Percentiles rank a stretch among this genome's conserved stretches.
These are phyloP conservation scores for Daldinia sp. DNA, from an alignment of 2,329 filamentous ascomycete species.

Conservation along the genomic window DNA sequence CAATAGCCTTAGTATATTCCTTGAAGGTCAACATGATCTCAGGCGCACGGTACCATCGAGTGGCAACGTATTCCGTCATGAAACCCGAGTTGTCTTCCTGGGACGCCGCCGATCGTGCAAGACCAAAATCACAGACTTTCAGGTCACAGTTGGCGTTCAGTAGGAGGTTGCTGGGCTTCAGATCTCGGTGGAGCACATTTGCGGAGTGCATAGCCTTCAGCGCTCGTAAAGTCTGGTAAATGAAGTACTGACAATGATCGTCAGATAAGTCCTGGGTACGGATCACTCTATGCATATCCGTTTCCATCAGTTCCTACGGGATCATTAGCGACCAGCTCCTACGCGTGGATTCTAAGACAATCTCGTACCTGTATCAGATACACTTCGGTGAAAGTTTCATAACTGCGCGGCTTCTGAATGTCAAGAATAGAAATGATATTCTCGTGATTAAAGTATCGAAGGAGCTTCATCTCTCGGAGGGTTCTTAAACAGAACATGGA, in stretches of 20 bases:
- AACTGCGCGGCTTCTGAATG: conserved; percentile 97
- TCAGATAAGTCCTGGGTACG: conserved; percentile 98
- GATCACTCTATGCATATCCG: conserved; percentile 99
- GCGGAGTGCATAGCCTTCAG: conserved; percentile 99
- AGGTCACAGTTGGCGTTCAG: conserved; percentile 99
- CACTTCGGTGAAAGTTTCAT: conserved; percentile 96
- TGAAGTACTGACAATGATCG: conserved; percentile 99
- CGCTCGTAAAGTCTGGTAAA: conserved; percentile 97
- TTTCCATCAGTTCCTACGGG: conserved; percentile 94
- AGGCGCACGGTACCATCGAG: conserved; percentile 97
- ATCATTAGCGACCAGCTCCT: conserved; percentile 37
- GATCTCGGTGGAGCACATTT: conserved; percentile 95
- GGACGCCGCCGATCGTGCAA: conserved; percentile 93
- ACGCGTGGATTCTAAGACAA: conserved; percentile 24
- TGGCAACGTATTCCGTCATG: conserved; percentile 99
- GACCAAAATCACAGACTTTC: conserved; percentile 98
- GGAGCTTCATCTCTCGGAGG: conserved; percentile 97
- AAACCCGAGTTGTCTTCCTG: conserved; percentile 99
- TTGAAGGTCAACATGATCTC: conserved; percentile 99
- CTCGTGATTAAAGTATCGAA: conserved; percentile 99
- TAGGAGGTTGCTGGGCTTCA: conserved; percentile 97
- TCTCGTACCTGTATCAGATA: conserved; percentile 91
- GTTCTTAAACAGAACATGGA: conserved; percentile 99
- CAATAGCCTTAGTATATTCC: conserved; percentile 99
- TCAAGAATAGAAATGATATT: conserved; percentile 99